Percentiles rank a stretch among this genome's conserved stretches.
Conservation (phyloP, 1,284 basidiomycete genomes). For the Irpex sp. region DNA sequence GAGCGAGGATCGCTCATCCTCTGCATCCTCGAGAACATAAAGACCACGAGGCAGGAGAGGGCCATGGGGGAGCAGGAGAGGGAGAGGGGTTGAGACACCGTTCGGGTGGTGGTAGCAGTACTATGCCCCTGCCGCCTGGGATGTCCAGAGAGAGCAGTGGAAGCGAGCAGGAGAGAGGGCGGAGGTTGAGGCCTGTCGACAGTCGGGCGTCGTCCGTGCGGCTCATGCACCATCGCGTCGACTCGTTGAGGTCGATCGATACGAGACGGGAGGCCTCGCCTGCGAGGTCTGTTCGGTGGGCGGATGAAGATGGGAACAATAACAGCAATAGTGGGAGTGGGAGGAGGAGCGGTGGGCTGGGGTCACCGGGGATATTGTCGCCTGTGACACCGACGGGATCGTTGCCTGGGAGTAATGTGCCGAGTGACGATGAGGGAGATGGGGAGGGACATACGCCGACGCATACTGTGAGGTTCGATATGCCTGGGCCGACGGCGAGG, state of each 20-base stretch:
- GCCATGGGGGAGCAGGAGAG: background rate
- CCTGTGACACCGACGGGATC: slow-evolving; percentile 19
- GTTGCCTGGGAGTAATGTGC: slow-evolving; percentile 15
- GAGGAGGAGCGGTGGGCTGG: slow-evolving; percentile 18
- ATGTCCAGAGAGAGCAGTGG: background rate
- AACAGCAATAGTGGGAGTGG: background rate
- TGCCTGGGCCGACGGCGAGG: background rate
- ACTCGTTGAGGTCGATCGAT: slow-evolving; percentile 29
- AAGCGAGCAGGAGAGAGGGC: background rate
- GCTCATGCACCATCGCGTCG: slow-evolving; percentile 26
- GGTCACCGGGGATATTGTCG: slow-evolving; percentile 22
- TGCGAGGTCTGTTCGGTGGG: slow-evolving; percentile 46
- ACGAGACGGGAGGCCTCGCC: slow-evolving; percentile 44
- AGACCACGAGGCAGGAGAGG: background rate
- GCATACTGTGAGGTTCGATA: slow-evolving; percentile 1
- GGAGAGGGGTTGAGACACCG: background rate
- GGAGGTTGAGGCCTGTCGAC: slow-evolving; percentile 13
- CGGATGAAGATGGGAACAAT: slow-evolving; percentile 27
- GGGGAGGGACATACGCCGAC: slow-evolving; percentile 17
- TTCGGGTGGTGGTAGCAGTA: background rate
- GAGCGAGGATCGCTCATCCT: slow-evolving; percentile 7
- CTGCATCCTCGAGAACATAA: background rate
- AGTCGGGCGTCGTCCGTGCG: slow-evolving; percentile 2
- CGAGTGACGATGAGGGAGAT: slow-evolving; percentile 17
- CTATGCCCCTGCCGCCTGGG: background rate